Evolutionary conservation across 2,329 filamentous ascomycete species (phyloP), one percentile per base, ranked within the genome.

Genomic region (Ceratocystis albifundus): DNA sequence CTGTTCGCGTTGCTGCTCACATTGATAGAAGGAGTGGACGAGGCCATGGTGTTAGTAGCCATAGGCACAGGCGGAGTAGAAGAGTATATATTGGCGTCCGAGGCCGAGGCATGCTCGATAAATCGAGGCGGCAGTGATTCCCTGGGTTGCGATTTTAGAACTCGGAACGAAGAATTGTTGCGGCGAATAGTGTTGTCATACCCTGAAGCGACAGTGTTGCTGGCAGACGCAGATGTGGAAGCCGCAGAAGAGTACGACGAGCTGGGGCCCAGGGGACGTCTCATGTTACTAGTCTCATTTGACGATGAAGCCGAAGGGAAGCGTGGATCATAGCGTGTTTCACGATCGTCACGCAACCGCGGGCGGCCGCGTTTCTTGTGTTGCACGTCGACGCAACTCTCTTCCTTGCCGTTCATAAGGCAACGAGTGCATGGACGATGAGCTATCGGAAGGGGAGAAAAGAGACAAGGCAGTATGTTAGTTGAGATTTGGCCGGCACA

Each of bases 351-450:
- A 71, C 89, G 84, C 70, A 94, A 78, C 69, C 89, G 82, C 68
- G 89, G 89, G 62, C 89, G 82, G 53, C 89, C 89, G 71, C 89
- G 80, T 74, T 93, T 94, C 75, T 93, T 94, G 75, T 94, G 89
- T 72, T 90, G 87, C 44, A 94, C 89, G 75, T 94, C 89, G 71
- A 90, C 80, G 73, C 89, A 94, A 6, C 86, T 81, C 67, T 91
- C 88, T 79, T 93, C 80, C 72, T 93, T 94, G 68, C 88, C 88
- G 72, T 89, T 90, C 71, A 84, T 84, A 44, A 88, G 77, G 73
- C 89, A 94, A 73, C 89, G 83, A 32, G 87, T 86, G 73, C 89
- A 94, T 32, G 89, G 89, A 66, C 89, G 82, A 74, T 90, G 87
- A 63, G 88, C 85, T 88, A 72, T 72, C 69, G 45, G 28, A 59